Evolutionary conservation across 2,329 filamentous ascomycete species (phyloP).

Genomic region (Colletotrichum costaricense): DNA sequence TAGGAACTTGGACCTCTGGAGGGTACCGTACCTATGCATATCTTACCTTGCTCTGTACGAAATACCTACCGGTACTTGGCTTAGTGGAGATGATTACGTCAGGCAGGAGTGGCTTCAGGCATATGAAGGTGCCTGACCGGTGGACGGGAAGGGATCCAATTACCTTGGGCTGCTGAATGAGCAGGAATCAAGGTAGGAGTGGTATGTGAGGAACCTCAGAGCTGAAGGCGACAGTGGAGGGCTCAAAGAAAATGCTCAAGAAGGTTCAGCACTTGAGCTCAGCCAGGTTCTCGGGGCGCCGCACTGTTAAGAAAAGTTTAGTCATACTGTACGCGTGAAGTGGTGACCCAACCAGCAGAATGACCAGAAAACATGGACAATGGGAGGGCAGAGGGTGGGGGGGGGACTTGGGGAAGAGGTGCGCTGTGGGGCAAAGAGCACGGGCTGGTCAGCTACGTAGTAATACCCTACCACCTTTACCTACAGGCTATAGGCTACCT

Average conservation of each 20-base stretch:
- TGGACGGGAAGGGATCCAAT: no score
- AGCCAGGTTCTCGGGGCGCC: neutral
- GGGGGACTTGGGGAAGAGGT: neutral
- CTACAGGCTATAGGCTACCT: no score
- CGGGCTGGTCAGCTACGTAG: neutral
- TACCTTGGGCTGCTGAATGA: no score
- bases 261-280: neutral
- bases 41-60: no score
- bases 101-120: no score
- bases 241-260: neutral
- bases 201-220: no score
- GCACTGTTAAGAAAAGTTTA: neutral
- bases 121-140: no score
- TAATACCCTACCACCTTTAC: neutral
- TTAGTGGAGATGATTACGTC: no score
- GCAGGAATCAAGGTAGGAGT: no score
- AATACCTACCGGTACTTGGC: no score
- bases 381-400: neutral
- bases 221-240: neutral
- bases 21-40: no score
- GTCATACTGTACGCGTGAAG: conserved; percentile 17
- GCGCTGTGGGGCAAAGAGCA: neutral
- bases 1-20: no score
- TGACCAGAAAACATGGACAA: neutral
- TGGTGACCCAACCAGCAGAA: neutral